Evolutionary conservation across 176 grass and related monocot species (phyloP).

Genomic region (Oropetium thomaeum): DNA sequence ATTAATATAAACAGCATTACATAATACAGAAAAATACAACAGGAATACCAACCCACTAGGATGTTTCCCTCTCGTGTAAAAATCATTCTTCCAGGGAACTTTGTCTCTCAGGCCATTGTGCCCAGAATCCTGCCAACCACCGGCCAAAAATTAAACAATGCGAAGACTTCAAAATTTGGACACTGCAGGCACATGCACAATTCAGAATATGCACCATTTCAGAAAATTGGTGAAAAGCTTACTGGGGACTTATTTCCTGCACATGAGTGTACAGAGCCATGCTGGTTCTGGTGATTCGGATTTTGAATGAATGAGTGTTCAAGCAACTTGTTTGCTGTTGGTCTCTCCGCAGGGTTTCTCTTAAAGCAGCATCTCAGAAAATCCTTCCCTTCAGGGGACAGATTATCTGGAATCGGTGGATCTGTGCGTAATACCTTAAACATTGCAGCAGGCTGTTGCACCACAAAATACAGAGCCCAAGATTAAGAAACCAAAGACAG

Average conservation of each 20-base stretch:
- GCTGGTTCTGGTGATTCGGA: constrained; percentile 48
- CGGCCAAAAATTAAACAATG: constrained; percentile 9
- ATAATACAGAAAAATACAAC: constrained; percentile 1
- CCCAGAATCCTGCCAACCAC: constrained; percentile 48
- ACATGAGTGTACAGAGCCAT: constrained; percentile 43
- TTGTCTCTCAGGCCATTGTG: constrained; percentile 45
- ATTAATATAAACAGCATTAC: constrained; percentile 10
- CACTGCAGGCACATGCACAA: background rate
- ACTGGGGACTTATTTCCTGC: constrained; percentile 59
- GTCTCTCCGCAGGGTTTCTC: constrained; percentile 72
- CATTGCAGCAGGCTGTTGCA: constrained; percentile 74
- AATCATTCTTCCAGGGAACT: constrained; percentile 49
- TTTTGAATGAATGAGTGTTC: constrained; percentile 62
- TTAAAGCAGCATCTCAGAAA: constrained; percentile 82
- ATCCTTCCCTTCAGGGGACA: constrained; percentile 78
- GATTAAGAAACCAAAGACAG: constrained; percentile 6
- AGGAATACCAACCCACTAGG: constrained; percentile 40
- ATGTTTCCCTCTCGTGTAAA: constrained; percentile 46
- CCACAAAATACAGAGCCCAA: constrained; percentile 28
- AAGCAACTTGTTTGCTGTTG: constrained; percentile 60
- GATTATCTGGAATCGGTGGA: constrained; percentile 55
- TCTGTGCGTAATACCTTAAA: constrained; percentile 80
- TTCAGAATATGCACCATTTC: too few species aligned
- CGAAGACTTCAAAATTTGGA: background rate
- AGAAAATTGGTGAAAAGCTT: constrained; percentile 2